Evolutionary conservation across 2,329 filamentous ascomycete species (phyloP).

Genomic region (Botrytis fragariae): DNA sequence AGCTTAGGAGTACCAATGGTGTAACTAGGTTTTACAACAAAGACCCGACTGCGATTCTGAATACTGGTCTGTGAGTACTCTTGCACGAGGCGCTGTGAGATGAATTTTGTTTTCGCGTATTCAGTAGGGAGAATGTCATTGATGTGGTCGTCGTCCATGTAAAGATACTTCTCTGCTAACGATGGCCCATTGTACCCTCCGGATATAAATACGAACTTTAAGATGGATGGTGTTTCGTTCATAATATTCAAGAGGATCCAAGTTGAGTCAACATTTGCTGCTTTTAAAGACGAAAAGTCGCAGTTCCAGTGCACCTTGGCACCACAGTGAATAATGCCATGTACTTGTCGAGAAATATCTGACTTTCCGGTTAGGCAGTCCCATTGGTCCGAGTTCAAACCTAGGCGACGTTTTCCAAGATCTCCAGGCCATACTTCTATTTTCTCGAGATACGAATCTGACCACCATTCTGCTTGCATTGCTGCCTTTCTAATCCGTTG

Average conservation of each 20-base stretch:
- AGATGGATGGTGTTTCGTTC: slow-evolving; percentile 4
- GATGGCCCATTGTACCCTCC: slow-evolving; percentile 27
- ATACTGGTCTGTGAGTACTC: neutral
- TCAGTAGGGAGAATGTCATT: slow-evolving; percentile 60
- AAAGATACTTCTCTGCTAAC: slow-evolving; percentile 54
- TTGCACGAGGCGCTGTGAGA: slow-evolving; percentile 56
- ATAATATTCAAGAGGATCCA: slow-evolving; percentile 28
- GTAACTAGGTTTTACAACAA: slow-evolving; percentile 30
- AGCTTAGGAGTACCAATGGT: slow-evolving; percentile 30
- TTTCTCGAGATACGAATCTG: slow-evolving; percentile 12
- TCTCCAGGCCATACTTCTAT: slow-evolving; percentile 56
- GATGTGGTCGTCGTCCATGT: neutral
- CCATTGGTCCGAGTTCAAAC: slow-evolving; percentile 64
- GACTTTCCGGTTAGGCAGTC: slow-evolving; percentile 51
- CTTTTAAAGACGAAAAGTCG: slow-evolving; percentile 66
- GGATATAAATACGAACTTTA: slow-evolving; percentile 35
- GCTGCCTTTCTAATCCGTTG: slow-evolving; percentile 24
- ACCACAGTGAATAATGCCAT: slow-evolving; percentile 77
- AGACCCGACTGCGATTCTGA: slow-evolving; percentile 13
- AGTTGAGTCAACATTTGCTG: slow-evolving; percentile 67
- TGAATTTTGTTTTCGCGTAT: slow-evolving; percentile 89
- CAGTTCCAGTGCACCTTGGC: slow-evolving; percentile 76
- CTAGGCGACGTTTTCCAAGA: slow-evolving; percentile 67
- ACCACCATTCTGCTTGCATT: slow-evolving; percentile 30
- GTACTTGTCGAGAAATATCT: slow-evolving; percentile 46